Evolutionary conservation across 495 filamentous ascomycete species (phyloP).

Genomic region (Penicillium arizonense): DNA sequence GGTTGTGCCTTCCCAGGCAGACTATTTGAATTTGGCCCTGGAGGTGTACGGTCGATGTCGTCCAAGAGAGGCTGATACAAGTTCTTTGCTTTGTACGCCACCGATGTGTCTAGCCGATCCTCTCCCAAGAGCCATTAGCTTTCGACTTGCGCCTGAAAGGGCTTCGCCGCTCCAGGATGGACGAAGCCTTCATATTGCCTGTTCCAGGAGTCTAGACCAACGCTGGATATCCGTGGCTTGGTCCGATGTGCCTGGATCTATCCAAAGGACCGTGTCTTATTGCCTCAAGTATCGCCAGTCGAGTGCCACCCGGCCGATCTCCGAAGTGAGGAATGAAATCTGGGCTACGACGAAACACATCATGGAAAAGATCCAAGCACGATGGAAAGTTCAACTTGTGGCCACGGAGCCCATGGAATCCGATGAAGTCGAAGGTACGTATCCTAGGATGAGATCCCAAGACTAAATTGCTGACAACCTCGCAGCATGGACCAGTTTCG

Average conservation of each 20-base stretch:
- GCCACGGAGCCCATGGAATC: slow-evolving; percentile 69
- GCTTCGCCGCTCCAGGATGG: slow-evolving; percentile 76
- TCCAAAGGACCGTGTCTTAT: slow-evolving; percentile 78
- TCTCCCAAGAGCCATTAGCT: slow-evolving; percentile 70
- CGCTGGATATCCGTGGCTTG: slow-evolving; percentile 91
- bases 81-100: slow-evolving; percentile 52
- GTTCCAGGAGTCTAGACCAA: slow-evolving; percentile 75
- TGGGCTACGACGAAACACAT: slow-evolving; percentile 82
- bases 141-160: slow-evolving; percentile 62
- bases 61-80: slow-evolving; percentile 44
- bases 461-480: slow-evolving; percentile 4
- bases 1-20: slow-evolving; percentile 62
- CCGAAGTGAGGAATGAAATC: slow-evolving; percentile 72
- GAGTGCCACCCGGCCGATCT: slow-evolving; percentile 51
- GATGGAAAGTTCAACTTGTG: slow-evolving; percentile 79
- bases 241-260: slow-evolving; percentile 78
- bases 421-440: slow-evolving; percentile 66
- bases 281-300: slow-evolving; percentile 67
- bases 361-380: slow-evolving; percentile 64
- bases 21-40: slow-evolving; percentile 67
- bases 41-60: slow-evolving; percentile 88
- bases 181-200: slow-evolving; percentile 81
- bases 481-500: slow-evolving; percentile 46
- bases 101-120: slow-evolving; percentile 74
- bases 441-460: background rate